Evolutionary conservation across 768 basidiomycete genomes (phyloP), one percentile per base, ranked within the genome.

Genomic region (Coprinopsis marcescibilis): DNA sequence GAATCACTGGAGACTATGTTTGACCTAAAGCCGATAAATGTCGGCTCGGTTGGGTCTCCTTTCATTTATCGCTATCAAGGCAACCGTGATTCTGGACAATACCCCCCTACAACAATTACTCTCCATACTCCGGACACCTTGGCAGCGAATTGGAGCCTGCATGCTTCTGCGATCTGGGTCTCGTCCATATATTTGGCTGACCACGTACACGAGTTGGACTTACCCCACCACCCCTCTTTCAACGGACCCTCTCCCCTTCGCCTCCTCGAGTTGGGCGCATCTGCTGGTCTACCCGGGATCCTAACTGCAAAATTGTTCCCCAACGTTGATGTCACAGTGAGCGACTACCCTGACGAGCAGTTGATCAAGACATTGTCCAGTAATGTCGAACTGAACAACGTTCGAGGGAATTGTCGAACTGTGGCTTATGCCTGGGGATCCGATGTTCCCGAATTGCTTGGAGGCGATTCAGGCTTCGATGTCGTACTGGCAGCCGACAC

Each of bases 161-260:
- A 90, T 48, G 88, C 87, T 1, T 81, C 83, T 19, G 83, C 83
- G 13, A 78, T 89, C 56, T 90, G 85, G 88, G 65, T 71, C 4
- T 73, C 87, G 4, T 77, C 86, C 13, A 61, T 77, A 34, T 85
- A 78, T 64, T 61, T 88, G 35, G 81, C 82, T 37, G 78, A 86
- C 58, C 78, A 86, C 52, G 46, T 88, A 26, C 57, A 84, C 3
- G 53, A 57, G 30, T 57, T 81, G 13, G 59, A 67, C 53, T 27
- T 62, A 15, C 42, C 58, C 14, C 5, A 6, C 38, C 53, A 5
- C 45, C 48, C 17, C 4, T 52, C 33, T 25, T 21, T 35, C 17
- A 44, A 4, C 46, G 13, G 51, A 59, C 43, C 20, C 27, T 26
- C 15, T 29, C 11, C 57, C 52, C 12, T 63, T 7, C 58, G 55